Base-by-base conservation (phyloP, 805 yeast species). In the Myxozyma vanderwaltii region DNA sequence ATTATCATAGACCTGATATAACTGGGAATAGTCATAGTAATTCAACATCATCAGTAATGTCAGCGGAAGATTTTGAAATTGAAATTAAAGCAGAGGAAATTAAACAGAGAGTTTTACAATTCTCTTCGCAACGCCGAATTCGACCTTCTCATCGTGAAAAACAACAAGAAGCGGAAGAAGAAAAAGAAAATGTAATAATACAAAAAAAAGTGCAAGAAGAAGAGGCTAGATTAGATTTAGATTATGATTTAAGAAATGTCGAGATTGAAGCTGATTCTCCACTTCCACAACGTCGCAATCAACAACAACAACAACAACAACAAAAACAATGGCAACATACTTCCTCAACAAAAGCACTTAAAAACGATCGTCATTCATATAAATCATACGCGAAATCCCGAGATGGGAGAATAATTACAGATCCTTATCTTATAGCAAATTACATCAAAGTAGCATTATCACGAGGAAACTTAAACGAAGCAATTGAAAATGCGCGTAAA, bases 401-500 rank as follows among this genome's bases (percentile, higher is more conserved):
- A 19, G 27, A 17, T 24, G 47, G 41, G 21, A 33, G 17, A n/a
- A 19, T 24, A 1, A 29, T 51, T n/a, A 51, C 47, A 3, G 59
- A 56, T 35, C 56, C 55, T 0, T 56, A 33, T 13, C 21, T 56
- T 29, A 43, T 56, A 7, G 36, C 56, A 19, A 10, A 36, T 15
- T 36, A 51, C 17, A 45, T 45, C 23, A 41, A 46, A 27, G 26
- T n/a, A 12, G 24, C 45, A 4, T 26, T 56, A 7, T 56, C 15
- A 1, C 29, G 23, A 2, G 53, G 48, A 4, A 23, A 51, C 13
- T 6, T 40, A 7, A 36, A 35, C 12, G 56, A 6, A 17, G 61
- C 61, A 1, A 10, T 51, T 19, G 53, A 36, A 15, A 44, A 45
- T 19, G 61, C 61, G n/a, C 49, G 48, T 8, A 46, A 33, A 12